Evolutionary conservation across 2,329 filamentous ascomycete genomes (phyloP), one percentile per base, ranked within the genome.

Genomic region (Diplocarpon rosae): DNA sequence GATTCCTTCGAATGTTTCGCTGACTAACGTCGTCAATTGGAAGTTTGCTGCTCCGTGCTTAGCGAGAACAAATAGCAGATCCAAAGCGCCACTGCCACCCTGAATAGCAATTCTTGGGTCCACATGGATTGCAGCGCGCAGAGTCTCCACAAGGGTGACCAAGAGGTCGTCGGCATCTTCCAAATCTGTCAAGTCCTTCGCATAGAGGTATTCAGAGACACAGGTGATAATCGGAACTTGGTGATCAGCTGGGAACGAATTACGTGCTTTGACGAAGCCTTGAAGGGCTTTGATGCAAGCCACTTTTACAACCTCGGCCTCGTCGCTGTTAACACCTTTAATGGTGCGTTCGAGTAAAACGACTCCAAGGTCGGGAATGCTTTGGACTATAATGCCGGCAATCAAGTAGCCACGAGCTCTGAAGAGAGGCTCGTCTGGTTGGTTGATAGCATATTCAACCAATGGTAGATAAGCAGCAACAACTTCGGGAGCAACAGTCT

Each of bases 151-250:
- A 28, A 98, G 70, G 0, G 89, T 90, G 12, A 94, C 85, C 53
- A 95, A 79, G 43, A 96, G 75, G 62, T 98, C 92, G 55, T 96
- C 90, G 10, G 85, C 85, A 51, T 95, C 89, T 43, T 84, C 80
- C 38, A 94, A 74, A 14, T 95, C 89, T 42, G 76, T 77, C 39
- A 92, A 71, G 57, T 95, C 88, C 61, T 90, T 88, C 13, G 75
- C 69, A 36, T 81, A 75, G 54, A 96, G 74, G 64, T 89, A 98
- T 30, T 82, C 71, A 1, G 75, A 75, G 33, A 86, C 70, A 16
- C 78, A 70, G 1, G 67, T 64, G 48, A 83, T 71, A 39, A 83
- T 74, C 5, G 71, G 65, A 1, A 67, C 57, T 60, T 95, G 88
- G 37, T 68, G 69, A 46, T 76, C 73, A 7, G 62, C 57, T 6